Conservation (phyloP, 2,329 filamentous ascomycete genomes). For the Sclerotinia sclerotiorum region DNA sequence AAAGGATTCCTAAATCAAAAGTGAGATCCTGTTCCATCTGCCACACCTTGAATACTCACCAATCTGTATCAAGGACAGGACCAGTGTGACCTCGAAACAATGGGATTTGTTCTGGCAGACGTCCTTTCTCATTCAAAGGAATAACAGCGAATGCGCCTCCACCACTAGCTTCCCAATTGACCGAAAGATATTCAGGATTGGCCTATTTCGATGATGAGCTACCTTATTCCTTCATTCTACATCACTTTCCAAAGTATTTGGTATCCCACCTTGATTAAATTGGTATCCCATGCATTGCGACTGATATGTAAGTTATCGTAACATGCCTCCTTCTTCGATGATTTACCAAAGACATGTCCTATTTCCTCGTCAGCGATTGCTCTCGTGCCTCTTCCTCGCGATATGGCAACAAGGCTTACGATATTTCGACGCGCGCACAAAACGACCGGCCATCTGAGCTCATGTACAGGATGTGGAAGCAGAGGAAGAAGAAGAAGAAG, state of each 20-base stretch:
- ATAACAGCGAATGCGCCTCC: conserved; percentile 97
- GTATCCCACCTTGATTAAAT: conserved; percentile 80
- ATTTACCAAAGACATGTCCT: conserved; percentile 98
- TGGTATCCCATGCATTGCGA: conserved; percentile 98
- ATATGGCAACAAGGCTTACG: conserved; percentile 49
- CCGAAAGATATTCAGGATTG: conserved; percentile 92
- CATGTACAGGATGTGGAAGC: conserved; percentile 8
- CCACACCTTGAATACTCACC: conserved; percentile 54
- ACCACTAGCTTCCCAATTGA: conserved; percentile 97
- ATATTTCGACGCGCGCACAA: conserved; percentile 73
- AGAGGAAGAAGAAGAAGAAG: neutral
- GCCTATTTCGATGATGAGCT: conserved; percentile 55
- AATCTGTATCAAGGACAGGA: conserved; percentile 95
- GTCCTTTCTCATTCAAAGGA: conserved; percentile 83
- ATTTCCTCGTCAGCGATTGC: conserved; percentile 34
- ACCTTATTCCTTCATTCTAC: conserved; percentile 4
- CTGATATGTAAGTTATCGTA: conserved; percentile 98
- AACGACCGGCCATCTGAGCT: conserved; percentile 63
- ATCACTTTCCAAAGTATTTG: neutral
- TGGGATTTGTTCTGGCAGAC: conserved; percentile 87
- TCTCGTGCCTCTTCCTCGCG: conserved; percentile 29
- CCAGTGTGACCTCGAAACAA: conserved; percentile 96
- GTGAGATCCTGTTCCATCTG: conserved; percentile 17
- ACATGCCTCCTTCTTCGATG: conserved; percentile 94
- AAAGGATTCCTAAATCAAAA: conserved; percentile 76